phyloP scores from a whole-genome alignment of 2,329 filamentous ascomycete genomes.

The Monilinia polystroma region DNA sequence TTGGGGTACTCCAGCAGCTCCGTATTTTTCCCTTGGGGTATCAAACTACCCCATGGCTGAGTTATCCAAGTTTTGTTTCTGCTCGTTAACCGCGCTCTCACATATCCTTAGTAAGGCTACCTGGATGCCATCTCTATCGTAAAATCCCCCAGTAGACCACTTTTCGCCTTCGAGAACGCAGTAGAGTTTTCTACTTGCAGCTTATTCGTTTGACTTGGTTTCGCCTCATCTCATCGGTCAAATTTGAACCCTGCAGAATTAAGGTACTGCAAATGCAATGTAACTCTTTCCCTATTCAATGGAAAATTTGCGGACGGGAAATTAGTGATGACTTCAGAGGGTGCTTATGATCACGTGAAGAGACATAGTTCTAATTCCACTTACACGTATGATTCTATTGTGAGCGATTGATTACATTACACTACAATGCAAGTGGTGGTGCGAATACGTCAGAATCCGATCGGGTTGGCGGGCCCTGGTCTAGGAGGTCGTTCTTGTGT shows the following conservation, averaged over 20 bases:
- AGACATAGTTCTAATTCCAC: not conserved
- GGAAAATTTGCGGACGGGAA: conserved; percentile 2
- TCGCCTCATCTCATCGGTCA: conserved; percentile 17
- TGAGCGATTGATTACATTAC: not conserved
- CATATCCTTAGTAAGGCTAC: not conserved
- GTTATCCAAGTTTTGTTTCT: conserved; percentile 3
- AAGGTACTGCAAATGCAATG: not conserved
- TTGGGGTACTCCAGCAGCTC: conserved; percentile 10
- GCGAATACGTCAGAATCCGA: conserved; percentile 14
- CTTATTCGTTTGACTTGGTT: conserved; percentile 2
- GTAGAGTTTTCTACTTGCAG: conserved; percentile 11
- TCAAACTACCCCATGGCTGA: conserved; percentile 6
- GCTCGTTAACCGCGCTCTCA: conserved; percentile 8
- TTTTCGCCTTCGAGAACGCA: not conserved
- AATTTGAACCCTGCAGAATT: conserved; percentile 4
- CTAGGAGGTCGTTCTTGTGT: not conserved
- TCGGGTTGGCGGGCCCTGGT: not conserved
- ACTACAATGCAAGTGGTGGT: not conserved
- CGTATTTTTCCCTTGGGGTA: conserved; percentile 18
- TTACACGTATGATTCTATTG: not conserved
- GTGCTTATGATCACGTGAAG: conserved; percentile 1
- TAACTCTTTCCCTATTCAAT: conserved; percentile 14
- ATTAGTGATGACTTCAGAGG: not conserved
- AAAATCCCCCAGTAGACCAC: not conserved
- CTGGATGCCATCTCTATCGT: not conserved